Evolutionary conservation across 2,329 filamentous ascomycete genomes (phyloP), one percentile per base, ranked within the genome.

Genomic region (Venturia oleaginea): DNA sequence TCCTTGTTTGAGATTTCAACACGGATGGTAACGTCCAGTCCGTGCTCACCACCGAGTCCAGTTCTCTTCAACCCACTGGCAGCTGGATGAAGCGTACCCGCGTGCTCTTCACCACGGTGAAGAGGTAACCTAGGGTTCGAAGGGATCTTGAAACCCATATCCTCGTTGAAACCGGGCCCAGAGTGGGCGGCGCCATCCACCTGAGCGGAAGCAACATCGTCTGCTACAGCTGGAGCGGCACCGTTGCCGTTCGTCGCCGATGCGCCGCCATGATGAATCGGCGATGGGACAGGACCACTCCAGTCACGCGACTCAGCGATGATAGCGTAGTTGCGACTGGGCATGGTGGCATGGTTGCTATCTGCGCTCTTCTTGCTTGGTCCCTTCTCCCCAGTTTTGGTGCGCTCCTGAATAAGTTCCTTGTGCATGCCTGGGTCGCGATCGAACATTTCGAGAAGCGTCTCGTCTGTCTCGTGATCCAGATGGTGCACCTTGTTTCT

Each of bases 301-400:
- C 51, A 57, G 27, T 64, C 55, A 15, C 75, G 71, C 17, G 76
- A 79, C 69, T 87, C 84, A 55, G 81, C 81, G 73, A 87, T 83
- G 71, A 84, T 84, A 65, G 85, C 85, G 71, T 84, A 87, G 73
- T 88, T 87, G 63, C 85, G 79, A 61, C 81, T 84, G 0, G 85
- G 85, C 85, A 97, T 97, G 13, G 92, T 97, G 67, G 91, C 89
- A 68, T 90, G 84, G 76, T 97, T 97, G 72, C 83, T 88, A 54
- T 79, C 79, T 0, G 86, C 84, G 4, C 88, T 90, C 77, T 92
- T 87, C 67, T 78, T 76, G 64, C 76, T 72, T 38, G 79, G 76
- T 11, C 82, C 81, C 6, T 70, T 70, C 32, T 75, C 72, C 15
- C 68, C 71, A 24, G 68, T 66, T 27, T 68, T 69, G 27, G 70